Percentiles rank a stretch among this genome's conserved stretches.
Conservation (phyloP, 495 filamentous ascomycete species). For the Neurospora sp. region DNA sequence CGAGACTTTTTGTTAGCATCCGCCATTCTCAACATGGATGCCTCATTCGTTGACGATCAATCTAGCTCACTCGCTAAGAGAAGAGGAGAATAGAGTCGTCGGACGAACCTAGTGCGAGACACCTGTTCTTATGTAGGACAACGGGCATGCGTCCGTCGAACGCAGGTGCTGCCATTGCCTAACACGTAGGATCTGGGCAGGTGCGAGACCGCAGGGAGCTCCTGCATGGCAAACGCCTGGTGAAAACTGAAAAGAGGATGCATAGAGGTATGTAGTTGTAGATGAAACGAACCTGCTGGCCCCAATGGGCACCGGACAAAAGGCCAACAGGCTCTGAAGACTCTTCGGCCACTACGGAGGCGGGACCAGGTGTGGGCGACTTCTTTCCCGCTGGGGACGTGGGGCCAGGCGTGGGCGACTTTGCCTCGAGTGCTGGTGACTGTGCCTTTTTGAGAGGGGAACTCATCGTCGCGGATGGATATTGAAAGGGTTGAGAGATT, state of each 20-base stretch:
- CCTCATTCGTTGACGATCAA: background rate
- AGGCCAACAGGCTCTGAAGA: background rate
- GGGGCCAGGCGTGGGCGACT: background rate
- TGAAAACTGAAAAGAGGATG: background rate
- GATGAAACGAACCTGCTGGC: background rate
- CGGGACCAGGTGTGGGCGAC: too few relatives aligned
- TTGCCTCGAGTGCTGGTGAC: background rate
- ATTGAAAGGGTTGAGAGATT: background rate
- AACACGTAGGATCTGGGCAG: background rate
- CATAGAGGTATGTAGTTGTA: too few relatives aligned
- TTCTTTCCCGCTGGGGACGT: too few relatives aligned
- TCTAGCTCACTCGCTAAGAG: background rate
- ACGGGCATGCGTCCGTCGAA: background rate
- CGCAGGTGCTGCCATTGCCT: background rate
- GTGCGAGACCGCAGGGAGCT: fast-evolving
- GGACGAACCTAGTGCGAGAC: background rate
- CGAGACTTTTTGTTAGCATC: background rate
- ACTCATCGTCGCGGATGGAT: background rate
- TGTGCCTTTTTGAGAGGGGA: background rate
- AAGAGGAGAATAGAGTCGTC: background rate
- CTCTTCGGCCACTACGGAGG: background rate
- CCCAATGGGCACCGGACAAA: background rate
- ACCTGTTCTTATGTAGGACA: background rate
- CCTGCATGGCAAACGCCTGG: background rate
- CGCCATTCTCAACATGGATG: background rate